Evolutionary conservation across 139 green algal genomes (phyloP).

Genomic region (Chlamydomonas sp.): DNA sequence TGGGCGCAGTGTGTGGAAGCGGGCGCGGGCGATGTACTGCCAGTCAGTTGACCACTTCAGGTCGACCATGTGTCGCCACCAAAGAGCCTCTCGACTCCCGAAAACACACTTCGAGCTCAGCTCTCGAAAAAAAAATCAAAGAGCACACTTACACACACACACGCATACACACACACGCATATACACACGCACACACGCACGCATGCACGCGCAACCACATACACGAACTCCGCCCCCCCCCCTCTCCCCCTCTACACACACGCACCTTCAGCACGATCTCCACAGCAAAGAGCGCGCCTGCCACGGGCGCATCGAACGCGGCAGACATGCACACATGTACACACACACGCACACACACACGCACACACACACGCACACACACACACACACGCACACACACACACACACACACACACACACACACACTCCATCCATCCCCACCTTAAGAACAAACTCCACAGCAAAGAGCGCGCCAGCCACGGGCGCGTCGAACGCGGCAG

Average conservation of each 20-base stretch:
- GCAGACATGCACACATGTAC: too few relatives aligned
- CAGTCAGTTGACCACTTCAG: too few relatives aligned
- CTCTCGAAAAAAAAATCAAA: too few relatives aligned
- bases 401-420: constrained; percentile 6
- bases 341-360: constrained; percentile 3
- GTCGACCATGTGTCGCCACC: too few relatives aligned
- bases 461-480: constrained; percentile 91
- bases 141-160: too few relatives aligned
- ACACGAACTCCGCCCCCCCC: background rate
- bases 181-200: background rate
- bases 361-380: constrained; percentile 1
- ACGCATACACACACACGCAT: background rate
- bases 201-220: background rate
- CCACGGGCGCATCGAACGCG: constrained; percentile 84
- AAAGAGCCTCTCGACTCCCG: too few relatives aligned
- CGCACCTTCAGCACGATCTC: constrained; percentile 77
- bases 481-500: constrained; percentile 90
- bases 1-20: too few relatives aligned
- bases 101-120: too few relatives aligned
- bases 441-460: constrained; percentile 76
- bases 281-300: constrained; percentile 89
- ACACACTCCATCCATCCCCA: background rate
- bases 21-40: too few relatives aligned
- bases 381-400: constrained; percentile 3
- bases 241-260: too few relatives aligned